Conservation (phyloP, 2,329 filamentous ascomycete genomes). For the Exophiala bonariae region DNA sequence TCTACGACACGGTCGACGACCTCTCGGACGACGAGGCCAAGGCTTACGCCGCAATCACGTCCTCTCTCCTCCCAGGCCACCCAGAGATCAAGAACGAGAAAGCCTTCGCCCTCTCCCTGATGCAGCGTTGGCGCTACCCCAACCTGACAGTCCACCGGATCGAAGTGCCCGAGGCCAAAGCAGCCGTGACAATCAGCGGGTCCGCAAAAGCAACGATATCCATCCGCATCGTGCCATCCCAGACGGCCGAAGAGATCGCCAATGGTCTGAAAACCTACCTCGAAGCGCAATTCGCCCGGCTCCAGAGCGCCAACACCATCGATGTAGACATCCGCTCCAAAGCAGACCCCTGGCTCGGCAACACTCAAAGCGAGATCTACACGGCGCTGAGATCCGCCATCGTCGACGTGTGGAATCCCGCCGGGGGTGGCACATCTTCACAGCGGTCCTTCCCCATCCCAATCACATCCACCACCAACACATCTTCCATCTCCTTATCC, state of each 20-base stretch:
- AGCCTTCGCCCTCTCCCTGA: conserved; percentile 77
- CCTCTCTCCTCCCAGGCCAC: conserved; percentile 71
- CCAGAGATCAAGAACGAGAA: conserved; percentile 64
- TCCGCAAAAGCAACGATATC: conserved; percentile 87
- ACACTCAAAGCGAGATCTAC: conserved; percentile 88
- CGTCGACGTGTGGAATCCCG: conserved; percentile 72
- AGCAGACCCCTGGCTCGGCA: conserved; percentile 94
- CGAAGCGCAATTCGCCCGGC: conserved; percentile 66
- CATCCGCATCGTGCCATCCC: conserved; percentile 87
- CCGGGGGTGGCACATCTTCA: conserved; percentile 26
- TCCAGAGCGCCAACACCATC: conserved; percentile 79
- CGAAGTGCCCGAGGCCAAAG: conserved; percentile 83
- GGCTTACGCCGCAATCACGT: conserved; percentile 80
- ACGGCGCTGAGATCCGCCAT: conserved; percentile 83
- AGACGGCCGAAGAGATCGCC: conserved; percentile 79
- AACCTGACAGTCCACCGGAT: conserved; percentile 93
- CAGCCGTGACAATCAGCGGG: conserved; percentile 87
- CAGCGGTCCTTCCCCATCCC: conserved; percentile 23
- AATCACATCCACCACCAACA: conserved; percentile 35
- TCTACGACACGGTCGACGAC: conserved; percentile 81
- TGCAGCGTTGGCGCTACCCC: conserved; percentile 93
- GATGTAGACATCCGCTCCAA: conserved; percentile 85
- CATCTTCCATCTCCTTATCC: conserved; percentile 39
- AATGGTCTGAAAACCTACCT: conserved; percentile 67
- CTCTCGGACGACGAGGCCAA: conserved; percentile 73